Base-by-base conservation (phyloP, 495 filamentous ascomycete genomes). In the Penicillium atrosanguineum region DNA sequence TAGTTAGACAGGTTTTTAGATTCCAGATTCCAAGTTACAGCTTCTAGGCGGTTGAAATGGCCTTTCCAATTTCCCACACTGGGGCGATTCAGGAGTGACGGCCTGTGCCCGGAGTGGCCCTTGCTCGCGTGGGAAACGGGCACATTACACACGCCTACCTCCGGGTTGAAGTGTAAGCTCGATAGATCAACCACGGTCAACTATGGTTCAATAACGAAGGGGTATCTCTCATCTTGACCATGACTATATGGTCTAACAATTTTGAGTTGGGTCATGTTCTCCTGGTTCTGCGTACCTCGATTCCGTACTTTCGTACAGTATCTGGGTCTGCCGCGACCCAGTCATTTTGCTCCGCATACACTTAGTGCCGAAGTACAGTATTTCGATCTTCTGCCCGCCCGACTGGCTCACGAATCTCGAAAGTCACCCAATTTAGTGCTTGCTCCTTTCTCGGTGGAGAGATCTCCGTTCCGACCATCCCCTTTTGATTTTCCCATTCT, bases 311-410 rank as follows among this genome's bases (percentile, higher is more conserved):
- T 11, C 11, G 31, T 34, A 34, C 31, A 34, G 31, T 34, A 31
- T 31, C 28, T 34, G 31, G 31, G 57, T 58, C 49, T 48, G 57
- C 47, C 63, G 63, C 63, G 63, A 66, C 61, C 63, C 63, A 66
- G 63, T 67, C 63, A 64, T 67, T 67, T 60, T 66, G 53, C 39
- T 58, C 55, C 53, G 50, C 55, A 62, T 49, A 52, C 44, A 45
- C 46, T 47, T 14, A 4, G 31, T 34, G 31, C 31, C 31, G 31
- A 34, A 34, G 31, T 14, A 34, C 31, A 57, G 45, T 46, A 54
- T 53, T 48, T 52, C 53, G 45, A 58, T 58, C 44, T 53, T 40
- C 37, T 21, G 39, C 11, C 31, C 8, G 31, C 31, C 31, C 31
- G 31, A 34, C 11, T 34, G 31, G 31, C 31, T 34, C 31, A 46